Base-by-base conservation (phyloP, 2,329 filamentous ascomycete species). In the Pseudogymnoascus destructans region DNA sequence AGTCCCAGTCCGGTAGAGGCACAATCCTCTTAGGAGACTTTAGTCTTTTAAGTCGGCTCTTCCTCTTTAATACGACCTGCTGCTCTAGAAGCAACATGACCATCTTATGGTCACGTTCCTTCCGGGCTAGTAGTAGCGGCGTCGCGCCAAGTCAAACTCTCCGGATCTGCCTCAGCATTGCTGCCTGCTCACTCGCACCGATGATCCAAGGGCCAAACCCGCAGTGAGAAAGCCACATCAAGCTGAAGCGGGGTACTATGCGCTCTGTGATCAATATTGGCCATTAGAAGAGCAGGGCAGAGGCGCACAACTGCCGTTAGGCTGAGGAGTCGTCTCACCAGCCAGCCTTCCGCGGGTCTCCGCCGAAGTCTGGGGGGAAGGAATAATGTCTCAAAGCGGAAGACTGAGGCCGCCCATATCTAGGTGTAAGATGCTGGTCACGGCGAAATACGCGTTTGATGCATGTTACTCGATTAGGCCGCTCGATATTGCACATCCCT, bases 401-500 rank as follows among this genome's bases (percentile, higher is more conserved):
- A 5, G 46, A 52, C 46, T 52, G 46, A 52, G 46, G 46, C 46
- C 46, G 46, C 46, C 46, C 46, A 52, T 52, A 30, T 52, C 25
- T 6, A 30, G 46, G 15, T 30, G 46, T 52, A 25, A 52, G 46
- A 52, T 52, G 46, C 46, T 52, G 25, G 46, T 52, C 46, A 52
- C 46, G 25, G 46, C 5, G 46, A 52, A 52, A 52, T 52, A 52
- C 46, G 46, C 25, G 46, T 52, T 8, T 52, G 46, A n/a, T 52
- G 46, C 46, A 52, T 52, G 46, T 52, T 52, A 52, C 46, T 52
- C 46, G 46, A 52, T 52, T 52, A 13, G 46, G 46, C 46, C 46
- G 46, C 25, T 17, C 23, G n/a, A 52, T 30, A 52, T 30, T 30
- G 25, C 46, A 52, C 46, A 52, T 52, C 46, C 46, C 25, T 52